These are phyloP conservation scores for Lachancea meyersii DNA, from an alignment of 805 yeast species.

Conservation along the genomic window DNA sequence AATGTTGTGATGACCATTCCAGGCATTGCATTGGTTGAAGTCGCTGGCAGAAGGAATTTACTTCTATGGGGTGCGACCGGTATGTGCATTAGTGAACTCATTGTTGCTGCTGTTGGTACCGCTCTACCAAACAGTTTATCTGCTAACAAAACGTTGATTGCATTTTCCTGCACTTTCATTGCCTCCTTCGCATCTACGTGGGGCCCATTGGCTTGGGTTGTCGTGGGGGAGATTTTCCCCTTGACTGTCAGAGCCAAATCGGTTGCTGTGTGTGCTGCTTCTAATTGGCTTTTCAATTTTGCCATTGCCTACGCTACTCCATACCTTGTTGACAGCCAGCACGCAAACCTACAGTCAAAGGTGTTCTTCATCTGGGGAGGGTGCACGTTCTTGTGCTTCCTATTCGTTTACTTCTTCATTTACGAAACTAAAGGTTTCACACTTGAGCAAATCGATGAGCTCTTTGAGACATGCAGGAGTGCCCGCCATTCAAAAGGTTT, in stretches of 20 bases:
- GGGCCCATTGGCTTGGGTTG: constrained; percentile 1
- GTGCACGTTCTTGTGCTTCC: not conserved
- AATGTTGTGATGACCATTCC: constrained; percentile 1
- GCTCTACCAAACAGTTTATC: not conserved
- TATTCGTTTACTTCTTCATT: not conserved
- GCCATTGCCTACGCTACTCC: constrained; percentile 1
- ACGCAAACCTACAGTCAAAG: not conserved
- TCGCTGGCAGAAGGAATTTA: not conserved
- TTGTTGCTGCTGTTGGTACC: constrained; percentile 1
- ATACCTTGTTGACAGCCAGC: not conserved
- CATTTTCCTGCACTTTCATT: not conserved
- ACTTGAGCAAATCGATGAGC: not conserved
- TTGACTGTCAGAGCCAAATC: not conserved
- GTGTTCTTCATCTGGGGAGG: constrained; percentile 1
- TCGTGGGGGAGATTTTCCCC: not conserved
- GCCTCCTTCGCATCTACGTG: constrained; percentile 1
- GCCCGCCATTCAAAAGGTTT: not conserved
- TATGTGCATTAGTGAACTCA: constrained; percentile 1
- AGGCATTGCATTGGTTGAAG: not conserved
- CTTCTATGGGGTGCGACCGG: not conserved
- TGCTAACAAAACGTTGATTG: not conserved
- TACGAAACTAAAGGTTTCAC: not conserved
- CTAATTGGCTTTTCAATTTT: not conserved
- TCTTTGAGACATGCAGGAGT: not conserved
- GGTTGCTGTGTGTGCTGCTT: not conserved